phyloP scores from a whole-genome alignment of 2,329 filamentous ascomycete species.

The Lasiodiplodia citricola region DNA sequence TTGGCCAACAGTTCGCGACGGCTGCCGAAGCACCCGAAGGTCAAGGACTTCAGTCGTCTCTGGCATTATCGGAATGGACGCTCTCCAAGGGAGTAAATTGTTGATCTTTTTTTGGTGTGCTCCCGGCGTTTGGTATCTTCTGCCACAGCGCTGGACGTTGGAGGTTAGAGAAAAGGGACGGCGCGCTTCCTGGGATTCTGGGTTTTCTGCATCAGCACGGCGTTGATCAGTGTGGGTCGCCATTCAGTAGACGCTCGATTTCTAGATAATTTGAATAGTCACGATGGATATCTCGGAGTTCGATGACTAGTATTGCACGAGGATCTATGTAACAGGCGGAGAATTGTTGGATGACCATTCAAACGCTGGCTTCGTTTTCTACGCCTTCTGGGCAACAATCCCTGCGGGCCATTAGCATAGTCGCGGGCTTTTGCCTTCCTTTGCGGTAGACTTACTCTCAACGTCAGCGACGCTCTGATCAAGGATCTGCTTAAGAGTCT shows the following conservation, averaged over 20 bases:
- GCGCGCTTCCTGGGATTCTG: not conserved
- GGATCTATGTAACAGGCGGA: constrained; percentile 45
- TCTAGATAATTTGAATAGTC: constrained; percentile 2
- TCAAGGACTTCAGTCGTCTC: constrained; percentile 33
- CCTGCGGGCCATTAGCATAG: constrained; percentile 32
- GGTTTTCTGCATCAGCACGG: constrained; percentile 5
- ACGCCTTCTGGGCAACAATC: constrained; percentile 48
- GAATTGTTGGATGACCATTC: constrained; percentile 32
- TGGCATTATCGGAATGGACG: constrained; percentile 33
- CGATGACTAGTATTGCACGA: constrained; percentile 42
- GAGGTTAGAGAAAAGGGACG: not conserved
- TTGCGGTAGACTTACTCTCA: constrained; percentile 72
- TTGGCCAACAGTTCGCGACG: constrained; percentile 12
- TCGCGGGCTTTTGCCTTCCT: not conserved
- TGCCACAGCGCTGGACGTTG: constrained; percentile 14
- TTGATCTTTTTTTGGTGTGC: not conserved
- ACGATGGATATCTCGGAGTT: constrained; percentile 18
- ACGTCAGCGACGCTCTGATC: constrained; percentile 95
- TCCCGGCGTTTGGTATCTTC: not conserved
- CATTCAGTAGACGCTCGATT: constrained; percentile 3
- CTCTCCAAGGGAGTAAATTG: constrained; percentile 25
- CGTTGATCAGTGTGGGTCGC: not conserved
- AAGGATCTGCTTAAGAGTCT: constrained; percentile 94
- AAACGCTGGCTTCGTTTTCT: constrained; percentile 35
- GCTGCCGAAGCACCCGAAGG: constrained; percentile 16